These are phyloP conservation scores for Hanseniaspora thailandica DNA, from an alignment of 805 yeast species.

Conservation along the genomic window DNA sequence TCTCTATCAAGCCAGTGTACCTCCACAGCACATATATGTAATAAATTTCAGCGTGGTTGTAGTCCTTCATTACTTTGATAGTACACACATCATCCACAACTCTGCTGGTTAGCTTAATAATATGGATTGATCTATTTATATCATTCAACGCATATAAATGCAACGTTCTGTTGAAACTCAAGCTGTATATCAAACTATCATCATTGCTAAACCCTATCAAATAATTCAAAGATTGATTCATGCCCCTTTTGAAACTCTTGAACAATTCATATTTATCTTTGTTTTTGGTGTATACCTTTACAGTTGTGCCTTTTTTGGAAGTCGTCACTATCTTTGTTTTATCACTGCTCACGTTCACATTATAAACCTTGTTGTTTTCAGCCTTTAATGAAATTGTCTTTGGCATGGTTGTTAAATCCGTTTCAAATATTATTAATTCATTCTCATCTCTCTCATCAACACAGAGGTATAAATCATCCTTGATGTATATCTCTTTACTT, in stretches of 20 bases:
- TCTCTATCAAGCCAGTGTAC: slow-evolving; percentile 1
- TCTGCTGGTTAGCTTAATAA: slow-evolving; percentile 40
- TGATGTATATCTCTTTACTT: not conserved
- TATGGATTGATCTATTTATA: not conserved
- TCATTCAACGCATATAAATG: slow-evolving; percentile 36
- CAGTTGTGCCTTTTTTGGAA: not conserved
- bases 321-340: not conserved
- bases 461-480: not conserved
- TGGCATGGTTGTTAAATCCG: not conserved
- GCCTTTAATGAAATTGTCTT: not conserved
- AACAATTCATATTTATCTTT: slow-evolving; percentile 36
- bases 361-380: not conserved
- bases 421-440: slow-evolving; percentile 1
- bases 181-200: slow-evolving; percentile 65
- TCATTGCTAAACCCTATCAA: slow-evolving; percentile 75
- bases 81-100: slow-evolving; percentile 52
- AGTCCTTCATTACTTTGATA: slow-evolving; percentile 21
- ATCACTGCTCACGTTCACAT: not conserved
- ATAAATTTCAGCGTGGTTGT: slow-evolving; percentile 63
- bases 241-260: slow-evolving; percentile 81
- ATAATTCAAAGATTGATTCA: slow-evolving; percentile 71
- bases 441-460: not conserved
- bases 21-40: slow-evolving; percentile 14
- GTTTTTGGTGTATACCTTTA: not conserved
- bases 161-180: slow-evolving; percentile 80